Evolutionary conservation across 306 rosid genomes (phyloP), one percentile per base, ranked within the genome.

Genomic region (Mimosa bimucronata): DNA sequence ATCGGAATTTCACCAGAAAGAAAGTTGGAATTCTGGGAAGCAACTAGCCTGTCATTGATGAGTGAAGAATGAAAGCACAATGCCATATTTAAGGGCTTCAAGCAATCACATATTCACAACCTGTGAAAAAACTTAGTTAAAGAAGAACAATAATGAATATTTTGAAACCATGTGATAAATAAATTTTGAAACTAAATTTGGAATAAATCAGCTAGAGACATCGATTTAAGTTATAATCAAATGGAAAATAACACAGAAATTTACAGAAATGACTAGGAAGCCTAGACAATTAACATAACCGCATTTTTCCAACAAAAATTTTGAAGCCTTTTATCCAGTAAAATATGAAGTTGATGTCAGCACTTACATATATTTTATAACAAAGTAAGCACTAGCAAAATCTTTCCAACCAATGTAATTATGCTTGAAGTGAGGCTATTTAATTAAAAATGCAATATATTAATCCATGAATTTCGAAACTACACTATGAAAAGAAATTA

Each of bases 1-100:
- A 64, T 46, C 53, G 86, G 78, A 75, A 67, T 40, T 53, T 73
- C 78, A 42, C 80, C 80, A 58, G 82, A 66, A 75, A 85, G 78
- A 46, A 90, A 86, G 76, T 72, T 80, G 62, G 94, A 90, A 75
- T 42, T 57, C 23, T 73, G 77, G 73, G 82, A 80, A 64, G 79
- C 18, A 52, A 75, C 53, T 9, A 83, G 76, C 19, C 80, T 83
- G 52, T 83, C 79, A 77, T 79, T 80, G 77, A 79, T 79, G 45
- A 71, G 46, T 10, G 89, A 82, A 75, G 85, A 84, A 55, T 87
- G 86, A 78, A 77, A 75, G 55, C 87, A 82, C 69, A 85, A 53
- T 5, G 83, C 88, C 94, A 90, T 86, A 37, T 58, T 60, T 60
- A 30, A 40, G 1, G 61, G 66, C 34, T 75, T 85, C 74, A 58